A percentile compares a stretch with the other conserved stretches of the same genome.
These are phyloP conservation scores for Protostelium mycophagum DNA, from an alignment of 78 protist genomes.

Conservation along the genomic window DNA sequence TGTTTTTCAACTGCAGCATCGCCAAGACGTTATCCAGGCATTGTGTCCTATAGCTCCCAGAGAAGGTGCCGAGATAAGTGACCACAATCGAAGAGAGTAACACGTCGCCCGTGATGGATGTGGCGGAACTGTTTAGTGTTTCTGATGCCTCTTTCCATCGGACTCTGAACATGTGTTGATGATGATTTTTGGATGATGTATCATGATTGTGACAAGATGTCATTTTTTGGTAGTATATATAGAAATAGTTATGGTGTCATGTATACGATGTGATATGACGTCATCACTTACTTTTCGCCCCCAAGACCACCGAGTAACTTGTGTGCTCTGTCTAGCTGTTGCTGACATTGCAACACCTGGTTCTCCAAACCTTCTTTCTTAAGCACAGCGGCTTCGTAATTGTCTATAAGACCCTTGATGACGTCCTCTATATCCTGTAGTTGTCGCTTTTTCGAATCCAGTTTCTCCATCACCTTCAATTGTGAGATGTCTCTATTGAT, in stretches of 20 bases:
- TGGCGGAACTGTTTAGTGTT: constrained; percentile 5
- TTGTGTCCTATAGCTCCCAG: constrained; percentile 39
- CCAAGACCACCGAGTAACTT: constrained; percentile 23
- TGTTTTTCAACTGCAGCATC: not conserved
- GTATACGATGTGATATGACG: too few species aligned
- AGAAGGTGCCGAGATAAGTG: constrained; percentile 87
- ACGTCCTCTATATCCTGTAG: constrained; percentile 73
- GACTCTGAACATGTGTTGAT: not conserved
- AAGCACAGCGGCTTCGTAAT: not conserved
- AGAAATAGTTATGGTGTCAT: too few species aligned
- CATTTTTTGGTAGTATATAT: too few species aligned
- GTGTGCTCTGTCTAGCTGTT: not conserved
- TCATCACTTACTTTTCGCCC: constrained; percentile 58
- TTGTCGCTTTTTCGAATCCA: not conserved
- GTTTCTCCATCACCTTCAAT: not conserved
- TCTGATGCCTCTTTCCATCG: constrained; percentile 52
- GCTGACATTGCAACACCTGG: not conserved
- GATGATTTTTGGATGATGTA: not conserved
- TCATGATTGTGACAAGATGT: too few species aligned
- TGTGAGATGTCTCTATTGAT: too few species aligned
- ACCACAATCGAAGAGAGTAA: constrained; percentile 68
- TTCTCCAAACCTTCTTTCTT: not conserved
- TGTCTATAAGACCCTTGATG: constrained; percentile 5
- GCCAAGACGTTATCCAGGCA: not conserved
- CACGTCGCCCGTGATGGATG: constrained; percentile 66